These are phyloP conservation scores for Odontarrhena argentea DNA, from an alignment of 345 rosid species.

Conservation along the genomic window DNA sequence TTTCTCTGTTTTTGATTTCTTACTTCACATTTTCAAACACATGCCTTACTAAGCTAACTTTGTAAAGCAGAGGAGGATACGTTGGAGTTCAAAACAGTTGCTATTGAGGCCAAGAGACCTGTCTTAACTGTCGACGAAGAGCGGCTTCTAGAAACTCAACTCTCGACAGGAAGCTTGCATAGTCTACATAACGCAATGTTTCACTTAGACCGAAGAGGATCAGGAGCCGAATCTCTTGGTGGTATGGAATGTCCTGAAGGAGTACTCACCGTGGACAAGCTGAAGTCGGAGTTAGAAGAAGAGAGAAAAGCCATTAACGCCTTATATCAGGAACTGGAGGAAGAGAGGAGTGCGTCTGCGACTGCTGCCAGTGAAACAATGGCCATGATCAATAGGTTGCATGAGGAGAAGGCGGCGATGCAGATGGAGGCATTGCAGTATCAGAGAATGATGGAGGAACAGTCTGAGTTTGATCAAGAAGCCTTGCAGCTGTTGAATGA, in stretches of 20 bases:
- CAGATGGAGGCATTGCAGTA: slow-evolving; percentile 99
- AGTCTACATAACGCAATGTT: slow-evolving; percentile 59
- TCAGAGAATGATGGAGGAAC: slow-evolving; percentile 99
- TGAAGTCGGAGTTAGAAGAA: slow-evolving; percentile 59
- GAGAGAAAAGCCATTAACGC: slow-evolving; percentile 73
- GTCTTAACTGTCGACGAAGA: slow-evolving; percentile 57
- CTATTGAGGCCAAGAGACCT: slow-evolving; percentile 42
- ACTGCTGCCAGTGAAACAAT: slow-evolving; percentile 90
- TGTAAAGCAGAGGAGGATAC: slow-evolving; percentile 39
- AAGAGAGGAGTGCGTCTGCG: slow-evolving; percentile 94
- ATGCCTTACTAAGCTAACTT: slow-evolving; percentile 3
- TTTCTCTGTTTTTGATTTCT: slow-evolving; percentile 10
- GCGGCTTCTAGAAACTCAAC: slow-evolving; percentile 62
- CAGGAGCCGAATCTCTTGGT: slow-evolving; percentile 62
- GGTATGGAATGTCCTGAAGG: slow-evolving; percentile 57
- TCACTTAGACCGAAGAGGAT: slow-evolving; percentile 56
- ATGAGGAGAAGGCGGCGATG: slow-evolving; percentile 98
- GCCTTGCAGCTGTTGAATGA: slow-evolving; percentile 91
- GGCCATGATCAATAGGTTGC: slow-evolving; percentile 99
- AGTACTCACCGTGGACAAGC: slow-evolving; percentile 58
- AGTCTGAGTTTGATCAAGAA: slow-evolving; percentile 93
- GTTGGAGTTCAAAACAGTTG: slow-evolving; percentile 52
- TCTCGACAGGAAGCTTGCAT: slow-evolving; percentile 55
- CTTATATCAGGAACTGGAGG: slow-evolving; percentile 81
- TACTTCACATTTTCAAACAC: background rate